Percentiles rank a stretch among this genome's conserved stretches.
These are phyloP conservation scores for Stramenopiles sp. DNA, from an alignment of 352 stramenopile genomes.

Conservation along the genomic window DNA sequence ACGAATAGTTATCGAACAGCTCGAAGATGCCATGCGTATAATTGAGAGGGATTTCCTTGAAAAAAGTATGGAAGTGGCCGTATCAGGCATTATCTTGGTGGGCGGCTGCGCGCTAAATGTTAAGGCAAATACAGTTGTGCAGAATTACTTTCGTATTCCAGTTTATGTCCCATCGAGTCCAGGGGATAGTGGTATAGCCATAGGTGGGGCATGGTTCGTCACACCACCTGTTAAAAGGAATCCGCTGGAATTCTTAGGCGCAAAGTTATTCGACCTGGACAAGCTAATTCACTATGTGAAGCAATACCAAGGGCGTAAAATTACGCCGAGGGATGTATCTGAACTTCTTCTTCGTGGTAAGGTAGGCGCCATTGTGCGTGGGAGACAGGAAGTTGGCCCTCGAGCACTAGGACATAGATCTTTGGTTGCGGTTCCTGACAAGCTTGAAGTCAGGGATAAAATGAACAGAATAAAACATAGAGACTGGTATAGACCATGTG, in stretches of 20 bases:
- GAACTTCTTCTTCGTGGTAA: neutral
- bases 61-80: neutral
- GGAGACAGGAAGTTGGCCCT: constrained; percentile 45
- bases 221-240: neutral
- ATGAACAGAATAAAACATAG: constrained; percentile 48
- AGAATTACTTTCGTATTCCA: constrained; percentile 6
- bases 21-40: neutral
- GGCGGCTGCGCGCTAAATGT: constrained; percentile 3
- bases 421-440: constrained; percentile 45
- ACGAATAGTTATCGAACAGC: neutral
- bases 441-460: constrained; percentile 37
- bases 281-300: neutral
- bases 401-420: constrained; percentile 49
- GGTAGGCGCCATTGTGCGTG: constrained; percentile 48
- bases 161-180: constrained; percentile 25
- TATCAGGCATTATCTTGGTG: neutral
- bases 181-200: constrained; percentile 23
- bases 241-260: neutral
- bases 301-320: neutral
- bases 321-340: neutral
- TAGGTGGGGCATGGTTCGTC: constrained; percentile 18
- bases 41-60: neutral
- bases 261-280: neutral
- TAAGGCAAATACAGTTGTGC: neutral
- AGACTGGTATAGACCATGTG: constrained; percentile 55